Percentiles rank a stretch among this genome's conserved stretches.
These are phyloP conservation scores for Debaryomyces psychrophilus DNA, from an alignment of 1,139 yeast genomes.

Conservation along the genomic window DNA sequence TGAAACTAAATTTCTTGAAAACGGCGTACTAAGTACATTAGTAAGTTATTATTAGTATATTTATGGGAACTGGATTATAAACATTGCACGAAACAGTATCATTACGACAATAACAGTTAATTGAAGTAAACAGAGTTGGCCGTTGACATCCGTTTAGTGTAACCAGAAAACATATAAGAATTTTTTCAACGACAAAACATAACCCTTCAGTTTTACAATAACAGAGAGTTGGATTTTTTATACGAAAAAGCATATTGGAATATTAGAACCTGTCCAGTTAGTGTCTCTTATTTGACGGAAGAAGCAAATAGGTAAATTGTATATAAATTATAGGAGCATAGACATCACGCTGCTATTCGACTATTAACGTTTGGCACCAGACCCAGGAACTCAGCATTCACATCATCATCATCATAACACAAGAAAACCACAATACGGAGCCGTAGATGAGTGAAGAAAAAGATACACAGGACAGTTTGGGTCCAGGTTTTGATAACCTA, in stretches of 20 bases:
- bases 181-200: neutral
- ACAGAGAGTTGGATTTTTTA: neutral
- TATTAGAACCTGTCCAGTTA: neutral
- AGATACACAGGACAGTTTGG: constrained; percentile 1
- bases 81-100: neutral
- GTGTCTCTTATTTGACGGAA: neutral
- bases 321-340: neutral
- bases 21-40: neutral
- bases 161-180: neutral
- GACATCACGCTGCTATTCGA: neutral
- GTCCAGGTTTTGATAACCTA: constrained; percentile 3
- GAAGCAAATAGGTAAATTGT: neutral
- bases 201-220: neutral
- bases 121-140: neutral
- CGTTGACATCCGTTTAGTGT: constrained; percentile 1
- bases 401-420: neutral
- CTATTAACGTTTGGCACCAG: neutral
- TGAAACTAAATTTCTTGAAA: constrained; percentile 1
- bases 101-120: neutral
- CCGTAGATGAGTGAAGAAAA: constrained; percentile 8
- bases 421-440: neutral
- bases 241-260: neutral
- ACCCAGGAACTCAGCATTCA: neutral
- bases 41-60: neutral
- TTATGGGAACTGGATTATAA: neutral